Evolutionary conservation across 108 stramenopile genomes (phyloP).

Genomic region (Epithemia pelagica): DNA sequence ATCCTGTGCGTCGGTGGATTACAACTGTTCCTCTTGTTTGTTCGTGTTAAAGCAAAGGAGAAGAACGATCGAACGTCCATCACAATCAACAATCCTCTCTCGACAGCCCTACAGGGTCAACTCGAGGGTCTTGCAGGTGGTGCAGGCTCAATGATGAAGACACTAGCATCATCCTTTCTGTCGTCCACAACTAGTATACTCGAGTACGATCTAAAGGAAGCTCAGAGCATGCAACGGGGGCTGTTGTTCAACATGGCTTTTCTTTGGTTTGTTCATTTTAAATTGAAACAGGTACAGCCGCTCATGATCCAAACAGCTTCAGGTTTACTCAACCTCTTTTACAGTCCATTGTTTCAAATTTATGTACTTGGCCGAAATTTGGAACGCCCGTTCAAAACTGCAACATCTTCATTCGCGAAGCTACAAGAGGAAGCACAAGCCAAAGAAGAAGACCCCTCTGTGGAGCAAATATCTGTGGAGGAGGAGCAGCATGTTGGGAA

Average conservation of each 20-base stretch:
- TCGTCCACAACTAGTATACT: constrained; percentile 51
- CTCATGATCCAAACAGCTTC: constrained; percentile 57
- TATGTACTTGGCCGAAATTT: constrained; percentile 76
- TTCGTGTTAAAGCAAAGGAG: constrained; percentile 44
- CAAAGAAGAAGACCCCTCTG: constrained; percentile 14
- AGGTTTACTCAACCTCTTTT: constrained; percentile 61
- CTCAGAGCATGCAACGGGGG: constrained; percentile 52
- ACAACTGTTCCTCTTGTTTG: constrained; percentile 69
- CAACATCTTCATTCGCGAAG: neutral
- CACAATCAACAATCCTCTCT: constrained; percentile 39
- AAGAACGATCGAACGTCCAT: constrained; percentile 61
- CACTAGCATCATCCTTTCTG: constrained; percentile 60
- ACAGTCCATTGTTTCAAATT: constrained; percentile 80
- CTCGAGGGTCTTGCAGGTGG: constrained; percentile 17
- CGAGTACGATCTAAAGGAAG: constrained; percentile 75
- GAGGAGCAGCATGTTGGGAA: constrained; percentile 4
- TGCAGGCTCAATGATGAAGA: constrained; percentile 44
- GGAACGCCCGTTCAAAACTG: constrained; percentile 68
- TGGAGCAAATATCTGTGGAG: neutral
- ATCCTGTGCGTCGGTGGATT: constrained; percentile 39
- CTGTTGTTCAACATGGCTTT: constrained; percentile 64
- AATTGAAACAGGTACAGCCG: constrained; percentile 75
- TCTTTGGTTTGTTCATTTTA: constrained; percentile 78
- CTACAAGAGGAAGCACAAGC: constrained; percentile 1
- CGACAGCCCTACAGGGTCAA: constrained; percentile 23